Evolutionary conservation across 495 filamentous ascomycete genomes (phyloP).

Genomic region (Trichocladium uniseriatum): DNA sequence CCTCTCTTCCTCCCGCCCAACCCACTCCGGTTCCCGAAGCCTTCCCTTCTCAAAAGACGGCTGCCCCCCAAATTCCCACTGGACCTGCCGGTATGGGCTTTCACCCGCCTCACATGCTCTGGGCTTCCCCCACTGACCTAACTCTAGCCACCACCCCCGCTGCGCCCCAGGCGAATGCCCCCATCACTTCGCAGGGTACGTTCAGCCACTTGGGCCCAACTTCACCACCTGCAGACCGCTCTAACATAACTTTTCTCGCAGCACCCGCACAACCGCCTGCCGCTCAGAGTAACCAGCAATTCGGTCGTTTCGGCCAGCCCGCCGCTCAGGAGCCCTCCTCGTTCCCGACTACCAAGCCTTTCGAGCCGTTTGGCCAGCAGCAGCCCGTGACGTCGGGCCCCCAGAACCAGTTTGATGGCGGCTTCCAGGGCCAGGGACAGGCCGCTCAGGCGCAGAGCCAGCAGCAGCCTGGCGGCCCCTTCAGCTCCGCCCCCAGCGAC

Average conservation of each 20-base stretch:
- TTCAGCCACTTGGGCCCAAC: neutral
- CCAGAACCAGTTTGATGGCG: constrained; percentile 34
- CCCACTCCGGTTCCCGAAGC: constrained; percentile 50
- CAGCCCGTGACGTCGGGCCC: constrained; percentile 33
- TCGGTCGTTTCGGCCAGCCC: constrained; percentile 58
- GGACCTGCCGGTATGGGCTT: constrained; percentile 32
- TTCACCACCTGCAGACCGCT: neutral
- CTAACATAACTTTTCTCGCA: constrained; percentile 26
- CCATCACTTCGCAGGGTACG: constrained; percentile 23
- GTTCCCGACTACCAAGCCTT: constrained; percentile 62
- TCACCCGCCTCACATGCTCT: neutral
- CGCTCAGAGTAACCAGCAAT: constrained; percentile 49
- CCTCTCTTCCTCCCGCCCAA: constrained; percentile 74
- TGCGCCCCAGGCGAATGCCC: constrained; percentile 21
- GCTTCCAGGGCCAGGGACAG: constrained; percentile 52
- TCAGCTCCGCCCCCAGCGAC: constrained; percentile 68
- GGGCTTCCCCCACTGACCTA: constrained; percentile 20
- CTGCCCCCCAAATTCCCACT: constrained; percentile 49
- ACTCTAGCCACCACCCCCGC: constrained; percentile 24
- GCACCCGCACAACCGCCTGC: constrained; percentile 36
- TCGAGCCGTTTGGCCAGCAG: constrained; percentile 80
- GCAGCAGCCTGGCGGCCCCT: constrained; percentile 45
- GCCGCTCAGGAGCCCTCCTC: constrained; percentile 50
- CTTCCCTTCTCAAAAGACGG: constrained; percentile 56
- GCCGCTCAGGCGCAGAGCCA: constrained; percentile 44